Base-by-base conservation (phyloP, 129 eudicot genomes). In the Scalesia atractyloides region DNA sequence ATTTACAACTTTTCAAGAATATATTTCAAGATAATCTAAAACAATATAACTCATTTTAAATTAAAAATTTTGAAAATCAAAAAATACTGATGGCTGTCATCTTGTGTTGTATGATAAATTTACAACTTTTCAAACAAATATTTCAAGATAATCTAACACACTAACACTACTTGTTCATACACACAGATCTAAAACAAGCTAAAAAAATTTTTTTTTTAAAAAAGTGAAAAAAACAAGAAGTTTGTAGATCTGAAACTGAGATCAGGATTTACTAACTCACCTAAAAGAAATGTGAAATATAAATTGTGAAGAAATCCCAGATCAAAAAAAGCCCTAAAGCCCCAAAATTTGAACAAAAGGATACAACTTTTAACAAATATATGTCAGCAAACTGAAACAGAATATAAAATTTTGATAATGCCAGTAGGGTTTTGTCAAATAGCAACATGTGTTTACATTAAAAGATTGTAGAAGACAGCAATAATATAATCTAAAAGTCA, bases 241-340 rank as follows among this genome's bases (percentile, higher is more conserved):
- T n/a, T 24, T 17, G 73, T 68, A 66, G 80, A 75, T 75, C 80
- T 75, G 63, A 37, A 64, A 64, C 43, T 24, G 68, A 30, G 69
- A 76, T 68, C 74, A 76, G 74, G 80, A 76, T 76, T 69, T 59
- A 44, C 10, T 10, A 70, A 51, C 76, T 52, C 70, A 77, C 70
- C 64, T 51, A 20, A 63, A 58, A 73, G 33, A 75, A 61, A 34
- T 52, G 65, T 10, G 70, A 43, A 61, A 51, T 41, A 46, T 5
- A 67, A 34, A 66, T 10, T 44, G 44, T 30, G 6, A 76, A 37
- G 69, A 76, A 66, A 73, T 17, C 82, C 79, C 81, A 76, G 79
- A 76, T 82, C 76, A 72, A 9, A 47, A 56, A 82, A 67, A 59
- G 65, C 68, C 71, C 68, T 48, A 71, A 82, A 82, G 4, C 63